Conservation (phyloP, 2,329 filamentous ascomycete genomes). For the Aspergillus neotritici region DNA sequence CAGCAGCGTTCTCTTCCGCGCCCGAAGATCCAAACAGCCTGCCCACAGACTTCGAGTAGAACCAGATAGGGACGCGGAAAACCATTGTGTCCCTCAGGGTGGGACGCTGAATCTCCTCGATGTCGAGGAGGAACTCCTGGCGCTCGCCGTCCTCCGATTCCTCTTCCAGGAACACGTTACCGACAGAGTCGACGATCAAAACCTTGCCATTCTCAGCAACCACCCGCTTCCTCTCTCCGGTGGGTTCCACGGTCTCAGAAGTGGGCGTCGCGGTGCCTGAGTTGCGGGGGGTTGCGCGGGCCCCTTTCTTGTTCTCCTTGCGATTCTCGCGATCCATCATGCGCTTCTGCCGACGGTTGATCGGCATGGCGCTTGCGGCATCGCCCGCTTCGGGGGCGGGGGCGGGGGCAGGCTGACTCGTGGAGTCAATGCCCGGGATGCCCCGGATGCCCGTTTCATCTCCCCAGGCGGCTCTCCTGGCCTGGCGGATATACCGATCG, state of each 20-base stretch:
- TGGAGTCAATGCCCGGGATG: slow-evolving; percentile 60
- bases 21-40: slow-evolving; percentile 20
- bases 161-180: slow-evolving; percentile 93
- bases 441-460: slow-evolving; percentile 62
- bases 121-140: slow-evolving; percentile 80
- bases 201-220: slow-evolving; percentile 94
- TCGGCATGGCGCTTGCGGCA: slow-evolving; percentile 49
- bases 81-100: slow-evolving; percentile 78
- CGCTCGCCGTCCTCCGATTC: slow-evolving; percentile 78
- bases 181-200: slow-evolving; percentile 82
- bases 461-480: slow-evolving; percentile 83
- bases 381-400: slow-evolving; percentile 40
- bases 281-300: slow-evolving; percentile 23
- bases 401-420: slow-evolving; percentile 31
- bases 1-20: slow-evolving; percentile 1
- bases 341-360: slow-evolving; percentile 82
- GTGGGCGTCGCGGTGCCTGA: slow-evolving; percentile 50
- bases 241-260: slow-evolving; percentile 52
- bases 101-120: slow-evolving; percentile 74
- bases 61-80: slow-evolving; percentile 69
- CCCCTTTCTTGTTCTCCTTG: slow-evolving; percentile 58
- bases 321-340: slow-evolving; percentile 75
- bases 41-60: slow-evolving; percentile 50
- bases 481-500: slow-evolving; percentile 84
- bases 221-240: slow-evolving; percentile 77